Percentiles rank a stretch among this genome's conserved stretches.
Evolutionary conservation across 129 eudicot species (phyloP).

Genomic region (Glebionis coronaria): DNA sequence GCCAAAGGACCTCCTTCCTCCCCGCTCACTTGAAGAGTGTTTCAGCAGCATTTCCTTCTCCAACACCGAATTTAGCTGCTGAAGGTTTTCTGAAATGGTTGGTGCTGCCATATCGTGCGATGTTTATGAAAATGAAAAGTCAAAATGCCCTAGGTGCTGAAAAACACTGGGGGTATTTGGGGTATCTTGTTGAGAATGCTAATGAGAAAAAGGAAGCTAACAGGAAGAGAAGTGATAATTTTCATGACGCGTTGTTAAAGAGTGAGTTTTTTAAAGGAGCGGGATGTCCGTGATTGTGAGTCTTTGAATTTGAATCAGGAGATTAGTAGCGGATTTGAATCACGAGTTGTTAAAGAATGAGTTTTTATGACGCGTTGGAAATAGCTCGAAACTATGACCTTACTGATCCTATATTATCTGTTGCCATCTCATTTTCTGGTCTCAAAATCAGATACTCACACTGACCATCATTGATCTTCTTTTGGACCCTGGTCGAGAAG

Average conservation of each 20-base stretch:
- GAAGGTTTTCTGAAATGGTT: conserved; percentile 55
- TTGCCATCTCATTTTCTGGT: no score
- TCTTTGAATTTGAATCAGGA: conserved; percentile 27
- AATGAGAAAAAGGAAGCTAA: conserved; percentile 93
- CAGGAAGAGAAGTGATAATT: conserved; percentile 59
- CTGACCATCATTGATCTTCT: no score
- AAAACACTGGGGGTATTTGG: conserved; percentile 72
- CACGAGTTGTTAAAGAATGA: no score
- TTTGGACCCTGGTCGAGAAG: no score
- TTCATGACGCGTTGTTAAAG: conserved; percentile 46
- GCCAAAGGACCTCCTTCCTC: conserved; percentile 60
- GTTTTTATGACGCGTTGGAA: no score
- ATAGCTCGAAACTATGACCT: no score
- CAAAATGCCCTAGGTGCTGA: no score
- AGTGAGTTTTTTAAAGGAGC: conserved; percentile 36
- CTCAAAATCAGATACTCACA: no score
- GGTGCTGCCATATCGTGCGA: conserved; percentile 32
- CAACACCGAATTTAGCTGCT: conserved; percentile 67
- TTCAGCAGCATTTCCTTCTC: conserved; percentile 80
- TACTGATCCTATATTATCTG: no score
- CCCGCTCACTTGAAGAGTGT: conserved; percentile 63
- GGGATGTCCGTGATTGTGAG: conserved; percentile 15
- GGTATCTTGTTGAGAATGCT: conserved; percentile 71
- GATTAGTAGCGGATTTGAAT: conserved; percentile 25
- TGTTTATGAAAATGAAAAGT: conserved; percentile 40